phyloP scores from a whole-genome alignment of 1,284 basidiomycete species.

The Apiotrichum veenhuisii region DNA sequence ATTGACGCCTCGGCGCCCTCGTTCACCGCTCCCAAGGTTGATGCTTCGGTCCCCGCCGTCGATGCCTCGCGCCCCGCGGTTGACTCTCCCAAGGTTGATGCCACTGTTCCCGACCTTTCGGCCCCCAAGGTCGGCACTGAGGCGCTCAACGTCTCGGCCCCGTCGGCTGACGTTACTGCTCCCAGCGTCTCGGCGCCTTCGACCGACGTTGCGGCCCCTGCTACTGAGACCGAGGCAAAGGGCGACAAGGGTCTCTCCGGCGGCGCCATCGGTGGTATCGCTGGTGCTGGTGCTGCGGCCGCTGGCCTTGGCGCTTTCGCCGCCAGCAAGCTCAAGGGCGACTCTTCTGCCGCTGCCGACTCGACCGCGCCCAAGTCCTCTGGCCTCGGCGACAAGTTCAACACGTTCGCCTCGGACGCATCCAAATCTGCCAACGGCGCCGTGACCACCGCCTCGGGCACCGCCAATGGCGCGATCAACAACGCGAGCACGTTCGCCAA shows the following conservation, averaged over 20 bases:
- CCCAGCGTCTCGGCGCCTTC: too few relatives aligned
- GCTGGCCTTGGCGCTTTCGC: not conserved
- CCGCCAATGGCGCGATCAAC: slow-evolving; percentile 1
- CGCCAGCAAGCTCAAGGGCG: slow-evolving; percentile 1
- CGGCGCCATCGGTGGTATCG: not conserved
- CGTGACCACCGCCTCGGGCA: not conserved
- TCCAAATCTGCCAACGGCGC: not conserved
- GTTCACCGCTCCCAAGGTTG: not conserved
- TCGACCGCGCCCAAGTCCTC: slow-evolving; percentile 8
- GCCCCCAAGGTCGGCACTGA: not conserved
- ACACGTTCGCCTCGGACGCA: slow-evolving; percentile 3
- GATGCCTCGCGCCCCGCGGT: not conserved
- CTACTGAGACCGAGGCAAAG: not conserved
- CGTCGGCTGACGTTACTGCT: not conserved
- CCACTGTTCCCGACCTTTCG: not conserved
- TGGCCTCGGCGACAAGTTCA: not conserved
- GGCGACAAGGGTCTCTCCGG: not conserved
- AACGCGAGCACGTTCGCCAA: slow-evolving; percentile 1
- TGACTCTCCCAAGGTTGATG: not conserved
- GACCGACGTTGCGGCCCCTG: not conserved
- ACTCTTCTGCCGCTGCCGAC: slow-evolving; percentile 4
- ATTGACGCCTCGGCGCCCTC: not conserved
- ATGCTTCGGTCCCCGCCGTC: not conserved
- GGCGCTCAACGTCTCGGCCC: not conserved
- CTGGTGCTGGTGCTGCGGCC: slow-evolving; percentile 3